phyloP scores from a whole-genome alignment of 2,329 filamentous ascomycete species.

The Pseudogymnoascus sp. region DNA sequence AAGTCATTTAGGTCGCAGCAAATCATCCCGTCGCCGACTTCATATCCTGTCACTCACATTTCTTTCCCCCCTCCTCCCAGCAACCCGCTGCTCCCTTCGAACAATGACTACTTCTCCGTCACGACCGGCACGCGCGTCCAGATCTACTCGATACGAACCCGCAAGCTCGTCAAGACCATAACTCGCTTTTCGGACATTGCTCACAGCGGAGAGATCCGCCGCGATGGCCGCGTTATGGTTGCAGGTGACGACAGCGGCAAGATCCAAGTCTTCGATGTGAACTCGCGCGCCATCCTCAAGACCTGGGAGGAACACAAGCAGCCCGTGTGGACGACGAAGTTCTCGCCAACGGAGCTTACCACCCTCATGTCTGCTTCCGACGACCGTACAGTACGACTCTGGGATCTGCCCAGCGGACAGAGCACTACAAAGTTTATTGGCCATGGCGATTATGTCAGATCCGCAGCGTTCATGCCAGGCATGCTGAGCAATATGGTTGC shows the following conservation, averaged over 20 bases:
- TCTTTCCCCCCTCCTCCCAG: conserved; percentile 53
- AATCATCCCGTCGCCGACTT: conserved; percentile 81
- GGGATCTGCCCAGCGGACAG: conserved; percentile 80
- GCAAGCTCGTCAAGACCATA: conserved; percentile 89
- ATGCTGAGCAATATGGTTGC: conserved; percentile 64
- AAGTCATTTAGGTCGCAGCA: conserved; percentile 87
- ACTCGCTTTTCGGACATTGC: conserved; percentile 88
- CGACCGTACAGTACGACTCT: conserved; percentile 84
- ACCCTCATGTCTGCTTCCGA: conserved; percentile 83
- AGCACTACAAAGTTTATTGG: conserved; percentile 73
- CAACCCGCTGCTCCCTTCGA: conserved; percentile 36
- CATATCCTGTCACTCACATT: conserved; percentile 85
- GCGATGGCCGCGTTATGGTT: conserved; percentile 81
- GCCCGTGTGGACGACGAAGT: conserved; percentile 85
- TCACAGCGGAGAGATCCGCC: conserved; percentile 78
- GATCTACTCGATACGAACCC: conserved; percentile 84
- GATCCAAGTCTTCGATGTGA: conserved; percentile 92
- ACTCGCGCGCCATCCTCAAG: conserved; percentile 82
- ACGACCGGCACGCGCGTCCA: conserved; percentile 92
- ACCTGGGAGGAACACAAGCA: conserved; percentile 94
- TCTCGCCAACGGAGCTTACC: conserved; percentile 83
- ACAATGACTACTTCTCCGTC: conserved; percentile 74
- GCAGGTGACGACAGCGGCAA: conserved; percentile 87
- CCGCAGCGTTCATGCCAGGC: conserved; percentile 75
- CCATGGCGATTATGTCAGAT: conserved; percentile 87